Conservation (phyloP, 2,329 filamentous ascomycete genomes). For the Conoideocrella luteorostrata region DNA sequence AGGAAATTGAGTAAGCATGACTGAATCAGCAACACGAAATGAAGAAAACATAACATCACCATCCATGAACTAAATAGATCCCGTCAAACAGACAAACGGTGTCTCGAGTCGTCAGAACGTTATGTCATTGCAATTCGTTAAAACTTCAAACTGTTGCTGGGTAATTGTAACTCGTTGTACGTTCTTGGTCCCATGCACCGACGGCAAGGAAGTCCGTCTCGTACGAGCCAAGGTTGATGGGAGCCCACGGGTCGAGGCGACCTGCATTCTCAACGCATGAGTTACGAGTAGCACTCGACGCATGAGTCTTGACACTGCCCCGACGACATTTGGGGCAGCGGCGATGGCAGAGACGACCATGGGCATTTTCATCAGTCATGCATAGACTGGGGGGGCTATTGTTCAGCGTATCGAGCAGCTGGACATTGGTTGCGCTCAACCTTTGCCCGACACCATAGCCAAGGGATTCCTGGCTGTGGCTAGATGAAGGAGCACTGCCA, state of each 20-base stretch:
- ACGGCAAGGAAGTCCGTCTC: not conserved
- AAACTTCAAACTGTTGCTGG: not conserved
- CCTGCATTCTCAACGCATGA: not conserved
- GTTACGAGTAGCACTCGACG: not conserved
- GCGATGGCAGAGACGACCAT: not conserved
- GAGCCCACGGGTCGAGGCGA: constrained; percentile 2
- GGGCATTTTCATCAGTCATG: not conserved
- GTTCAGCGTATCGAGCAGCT: constrained; percentile 1
- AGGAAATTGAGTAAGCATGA: no score
- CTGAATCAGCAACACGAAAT: no score
- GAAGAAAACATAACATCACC: no score
- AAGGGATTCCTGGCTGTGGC: not conserved
- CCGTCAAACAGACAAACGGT: no score
- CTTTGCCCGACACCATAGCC: not conserved
- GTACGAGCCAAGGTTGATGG: not conserved
- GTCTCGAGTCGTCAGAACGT: not conserved
- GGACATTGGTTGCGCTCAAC: constrained; percentile 5
- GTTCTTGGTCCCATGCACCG: constrained; percentile 1
- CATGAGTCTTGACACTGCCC: not conserved
- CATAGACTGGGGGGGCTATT: not conserved
- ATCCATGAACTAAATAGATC: no score
- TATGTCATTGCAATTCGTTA: not conserved
- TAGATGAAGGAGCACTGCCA: not conserved
- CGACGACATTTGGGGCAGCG: not conserved
- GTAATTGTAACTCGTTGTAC: not conserved